Evolutionary conservation across 2,329 filamentous ascomycete species (phyloP).

Genomic region (Aureobasidium sp.): DNA sequence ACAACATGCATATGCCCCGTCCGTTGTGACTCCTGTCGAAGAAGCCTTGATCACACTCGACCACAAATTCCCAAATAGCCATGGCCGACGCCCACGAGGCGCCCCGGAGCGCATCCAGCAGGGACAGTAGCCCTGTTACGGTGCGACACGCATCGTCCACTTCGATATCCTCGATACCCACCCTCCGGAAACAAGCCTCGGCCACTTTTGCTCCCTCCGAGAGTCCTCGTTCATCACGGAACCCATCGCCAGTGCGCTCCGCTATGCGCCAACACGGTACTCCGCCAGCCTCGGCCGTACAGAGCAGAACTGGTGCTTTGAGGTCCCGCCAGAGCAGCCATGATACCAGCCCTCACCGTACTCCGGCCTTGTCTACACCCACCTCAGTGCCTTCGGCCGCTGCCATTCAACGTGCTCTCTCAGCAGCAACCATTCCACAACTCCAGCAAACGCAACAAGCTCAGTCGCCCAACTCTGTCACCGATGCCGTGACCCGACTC

Average conservation of each 20-base stretch:
- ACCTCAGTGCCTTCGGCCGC: conserved; percentile 51
- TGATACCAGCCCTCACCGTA: conserved; percentile 36
- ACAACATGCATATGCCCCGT: conserved; percentile 4
- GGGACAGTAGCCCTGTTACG: conserved; percentile 19
- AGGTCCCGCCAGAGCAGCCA: conserved; percentile 40
- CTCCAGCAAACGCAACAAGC: conserved; percentile 38
- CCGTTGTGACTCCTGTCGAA: neutral
- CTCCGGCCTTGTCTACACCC: conserved; percentile 28
- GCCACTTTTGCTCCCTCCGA: conserved; percentile 27
- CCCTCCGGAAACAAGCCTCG: conserved; percentile 24
- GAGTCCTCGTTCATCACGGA: conserved; percentile 42
- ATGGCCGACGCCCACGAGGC: conserved; percentile 12
- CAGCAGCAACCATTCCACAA: conserved; percentile 60
- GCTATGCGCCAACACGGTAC: conserved; percentile 24
- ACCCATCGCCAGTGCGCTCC: conserved; percentile 38
- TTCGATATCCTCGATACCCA: conserved; percentile 16
- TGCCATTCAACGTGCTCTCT: conserved; percentile 60
- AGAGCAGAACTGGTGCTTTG: conserved; percentile 23
- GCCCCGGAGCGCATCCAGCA: conserved; percentile 16
- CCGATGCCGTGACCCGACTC: conserved; percentile 56
- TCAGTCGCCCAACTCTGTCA: conserved; percentile 36
- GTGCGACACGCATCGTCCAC: conserved; percentile 16
- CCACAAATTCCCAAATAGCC: neutral
- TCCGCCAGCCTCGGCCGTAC: conserved; percentile 17
- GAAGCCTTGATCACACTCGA: neutral